A percentile compares a stretch with the other conserved stretches of the same genome.
Evolutionary conservation across 495 filamentous ascomycete species (phyloP).

Genomic region (Hypoxylon perforatum): DNA sequence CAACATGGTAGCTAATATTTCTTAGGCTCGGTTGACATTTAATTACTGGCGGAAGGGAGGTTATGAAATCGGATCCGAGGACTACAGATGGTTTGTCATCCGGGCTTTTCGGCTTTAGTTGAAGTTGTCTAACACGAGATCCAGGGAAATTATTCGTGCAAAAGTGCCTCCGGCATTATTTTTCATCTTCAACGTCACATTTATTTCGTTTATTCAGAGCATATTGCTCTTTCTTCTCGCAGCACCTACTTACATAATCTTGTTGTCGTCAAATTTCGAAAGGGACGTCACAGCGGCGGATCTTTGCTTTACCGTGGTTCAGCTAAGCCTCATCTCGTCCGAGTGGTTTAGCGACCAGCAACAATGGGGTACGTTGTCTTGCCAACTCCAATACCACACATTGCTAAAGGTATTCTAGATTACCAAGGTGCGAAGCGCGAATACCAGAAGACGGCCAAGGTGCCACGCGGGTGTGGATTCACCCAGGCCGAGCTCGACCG

Average conservation of each 20-base stretch:
- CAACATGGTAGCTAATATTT: constrained; percentile 15
- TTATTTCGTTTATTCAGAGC: constrained; percentile 88
- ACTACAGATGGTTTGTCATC: constrained; percentile 82
- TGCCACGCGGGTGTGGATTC: constrained; percentile 63
- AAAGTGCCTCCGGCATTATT: constrained; percentile 65
- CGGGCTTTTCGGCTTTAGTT: not conserved
- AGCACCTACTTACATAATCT: constrained; percentile 82
- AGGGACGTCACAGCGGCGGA: constrained; percentile 66
- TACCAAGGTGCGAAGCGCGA: constrained; percentile 83
- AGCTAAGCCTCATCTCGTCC: constrained; percentile 76
- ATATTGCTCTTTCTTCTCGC: constrained; percentile 80
- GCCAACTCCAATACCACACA: not conserved
- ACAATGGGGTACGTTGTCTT: constrained; percentile 77
- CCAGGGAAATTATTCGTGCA: constrained; percentile 60
- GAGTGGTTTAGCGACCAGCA: constrained; percentile 90
- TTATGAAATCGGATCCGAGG: constrained; percentile 86
- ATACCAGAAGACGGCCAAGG: constrained; percentile 77
- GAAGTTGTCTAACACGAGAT: constrained; percentile 12
- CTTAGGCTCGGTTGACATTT: constrained; percentile 76
- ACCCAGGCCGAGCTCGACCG: constrained; percentile 84
- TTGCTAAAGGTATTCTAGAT: constrained; percentile 52
- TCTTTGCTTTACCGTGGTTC: constrained; percentile 70
- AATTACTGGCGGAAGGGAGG: constrained; percentile 99
- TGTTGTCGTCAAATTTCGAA: constrained; percentile 63
- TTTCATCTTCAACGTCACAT: constrained; percentile 85